These are phyloP conservation scores for Trichoderma afroharzianum DNA, from an alignment of 2,329 filamentous ascomycete species.

Conservation along the genomic window DNA sequence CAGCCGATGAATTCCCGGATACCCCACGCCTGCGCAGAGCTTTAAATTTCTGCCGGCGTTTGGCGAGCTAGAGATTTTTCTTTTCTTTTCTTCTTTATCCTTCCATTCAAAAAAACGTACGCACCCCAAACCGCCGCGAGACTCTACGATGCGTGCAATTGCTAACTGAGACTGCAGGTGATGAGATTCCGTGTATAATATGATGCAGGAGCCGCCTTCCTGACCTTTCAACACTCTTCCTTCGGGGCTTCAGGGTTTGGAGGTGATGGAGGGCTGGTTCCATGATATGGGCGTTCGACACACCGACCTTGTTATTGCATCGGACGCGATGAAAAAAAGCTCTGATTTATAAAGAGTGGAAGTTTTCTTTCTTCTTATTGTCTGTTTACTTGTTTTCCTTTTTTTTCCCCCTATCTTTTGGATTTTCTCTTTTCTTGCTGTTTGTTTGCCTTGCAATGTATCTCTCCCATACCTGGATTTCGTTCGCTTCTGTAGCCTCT, in stretches of 20 bases:
- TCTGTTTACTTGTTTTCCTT: constrained; percentile 9
- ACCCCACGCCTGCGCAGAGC: constrained; percentile 25
- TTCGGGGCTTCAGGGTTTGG: constrained; percentile 84
- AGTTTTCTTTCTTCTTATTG: constrained; percentile 23
- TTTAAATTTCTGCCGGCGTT: constrained; percentile 36
- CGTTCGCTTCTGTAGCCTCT: not conserved
- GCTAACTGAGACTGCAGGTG: constrained; percentile 62
- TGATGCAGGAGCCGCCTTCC: constrained; percentile 70
- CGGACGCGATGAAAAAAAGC: constrained; percentile 96
- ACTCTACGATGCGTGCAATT: not conserved
- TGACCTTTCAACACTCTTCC: constrained; percentile 77
- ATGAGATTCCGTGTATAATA: constrained; percentile 98
- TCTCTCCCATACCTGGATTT: not conserved
- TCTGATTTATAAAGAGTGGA: constrained; percentile 67
- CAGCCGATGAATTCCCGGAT: constrained; percentile 29
- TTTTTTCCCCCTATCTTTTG: not conserved
- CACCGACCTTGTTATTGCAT: constrained; percentile 93
- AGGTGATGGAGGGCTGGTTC: constrained; percentile 61
- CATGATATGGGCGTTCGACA: constrained; percentile 99
- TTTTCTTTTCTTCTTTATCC: constrained; percentile 68
- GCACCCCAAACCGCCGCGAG: constrained; percentile 38
- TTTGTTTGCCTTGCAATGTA: not conserved
- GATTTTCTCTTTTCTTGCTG: not conserved
- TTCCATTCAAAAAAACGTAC: constrained; percentile 99
- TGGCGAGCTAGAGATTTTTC: constrained; percentile 26